Evolutionary conservation across 148 eudicot species (phyloP), one percentile per base, ranked within the genome.

Genomic region (Beta vulgaris): DNA sequence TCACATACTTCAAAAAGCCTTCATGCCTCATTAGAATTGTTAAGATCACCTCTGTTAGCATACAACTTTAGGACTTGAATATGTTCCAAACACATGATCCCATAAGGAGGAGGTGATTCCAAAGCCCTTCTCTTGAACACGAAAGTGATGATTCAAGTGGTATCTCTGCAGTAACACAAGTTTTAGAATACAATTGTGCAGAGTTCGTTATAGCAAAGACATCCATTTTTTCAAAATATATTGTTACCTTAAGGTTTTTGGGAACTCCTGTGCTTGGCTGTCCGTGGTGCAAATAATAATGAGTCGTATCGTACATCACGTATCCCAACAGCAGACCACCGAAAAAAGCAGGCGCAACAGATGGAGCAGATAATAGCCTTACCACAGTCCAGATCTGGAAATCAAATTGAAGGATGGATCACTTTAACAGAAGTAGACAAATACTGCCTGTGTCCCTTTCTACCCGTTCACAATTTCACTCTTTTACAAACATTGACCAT

Each of bases 141-240:
- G 84, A 76, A 89, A 93, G 73, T 93, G 98, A 77, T 93, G 98
- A 65, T 93, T 91, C 84, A 93, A 74, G 82, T 93, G 98, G 81
- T 85, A 93, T 74, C 74, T 93, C 98, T 93, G 93, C 69, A 60
- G 46, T 72, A 10, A 35, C 40, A 77, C 19, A 28, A 35, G 44
- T 35, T n/a, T 34, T 49, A 70, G 40, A 53, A 21, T 21, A n/a
- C 28, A 25, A 61, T 32, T 40, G 40, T 46, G 1, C 37, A 61
- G 26, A 42, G 59, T 26, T 7, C 26, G 60, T 46, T 51, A 51
- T 25, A 16, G 31, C 1, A 44, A 48, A 40, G 25, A 10, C 54
- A 19, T 11, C 6, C 11, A 70, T 3, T 51, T 11, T 16, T 54
- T 35, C 21, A 44, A 34, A 44, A 71, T 18, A 42, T 19, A 35